Conservation (phyloP, 108 stramenopile species). For the Skeletonema costatum region DNA sequence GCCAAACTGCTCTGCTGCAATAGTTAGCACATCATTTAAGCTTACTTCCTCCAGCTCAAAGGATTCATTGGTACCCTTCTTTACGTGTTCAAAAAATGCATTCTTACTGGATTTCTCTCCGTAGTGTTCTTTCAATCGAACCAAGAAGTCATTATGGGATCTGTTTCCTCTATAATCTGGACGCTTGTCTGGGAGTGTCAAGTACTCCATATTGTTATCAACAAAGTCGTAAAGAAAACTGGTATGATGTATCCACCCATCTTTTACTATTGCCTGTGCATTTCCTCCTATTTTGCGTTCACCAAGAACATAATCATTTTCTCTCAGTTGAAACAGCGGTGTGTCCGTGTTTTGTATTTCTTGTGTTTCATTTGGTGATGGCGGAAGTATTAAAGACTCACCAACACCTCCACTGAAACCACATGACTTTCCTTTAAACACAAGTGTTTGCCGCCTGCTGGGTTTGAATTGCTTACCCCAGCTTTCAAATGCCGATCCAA, state of each 20-base stretch:
- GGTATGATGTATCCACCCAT: conserved; percentile 94
- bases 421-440: conserved; percentile 60
- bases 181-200: conserved; percentile 85
- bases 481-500: conserved; percentile 67
- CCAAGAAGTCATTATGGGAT: conserved; percentile 82
- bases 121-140: conserved; percentile 65
- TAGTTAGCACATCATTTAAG: conserved; percentile 48
- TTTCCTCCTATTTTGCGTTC: conserved; percentile 94
- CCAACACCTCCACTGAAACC: conserved; percentile 46
- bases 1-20: conserved; percentile 56
- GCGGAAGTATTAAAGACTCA: conserved; percentile 18
- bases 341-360: neutral
- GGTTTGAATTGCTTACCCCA: conserved; percentile 36
- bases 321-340: conserved; percentile 60
- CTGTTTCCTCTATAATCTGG: conserved; percentile 91
- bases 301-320: conserved; percentile 92
- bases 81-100: conserved; percentile 53
- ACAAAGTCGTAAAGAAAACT: conserved; percentile 92
- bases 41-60: conserved; percentile 27
- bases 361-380: neutral
- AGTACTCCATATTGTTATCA: conserved; percentile 72
- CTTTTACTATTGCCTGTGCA: conserved; percentile 88
- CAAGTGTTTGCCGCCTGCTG: conserved; percentile 42
- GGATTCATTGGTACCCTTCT: conserved; percentile 10
- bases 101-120: conserved; percentile 28